Evolutionary conservation across 345 rosid genomes (phyloP), one percentile per base, ranked within the genome.

Genomic region (Clarkia xantiana): DNA sequence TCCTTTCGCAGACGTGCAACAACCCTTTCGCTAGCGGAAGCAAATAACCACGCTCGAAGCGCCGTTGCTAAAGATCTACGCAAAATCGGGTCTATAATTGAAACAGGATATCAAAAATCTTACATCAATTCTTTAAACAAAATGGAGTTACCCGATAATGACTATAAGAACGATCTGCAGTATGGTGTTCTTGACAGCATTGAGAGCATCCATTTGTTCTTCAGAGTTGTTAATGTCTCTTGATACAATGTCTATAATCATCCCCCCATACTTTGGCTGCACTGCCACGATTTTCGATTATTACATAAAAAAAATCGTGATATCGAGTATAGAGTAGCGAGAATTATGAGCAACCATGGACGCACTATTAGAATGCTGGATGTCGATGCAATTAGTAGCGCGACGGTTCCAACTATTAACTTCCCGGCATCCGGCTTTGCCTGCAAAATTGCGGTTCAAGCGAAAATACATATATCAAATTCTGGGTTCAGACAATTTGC

Each of bases 341-440:
- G 53, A 36, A 20, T 17, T 12, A 22, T 11, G 29, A 51, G 1
- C 11, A 39, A 18, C 9, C 7, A 73, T n/a, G n/a, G n/a, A n/a
- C 80, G 22, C 68, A 85, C 89, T 48, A 86, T 76, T 5, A 86
- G 73, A 62, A 86, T 62, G 68, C 73, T 76, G 42, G 95, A 67
- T 39, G 82, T 80, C 16, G 93, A 82, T 61, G 78, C 84, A 47
- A 80, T 68, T 67, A 86, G 62, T 51, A 86, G 68, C 6, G 95
- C 93, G 56, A 80, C 39, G 53, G 95, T 86, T 50, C 79, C 95
- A 40, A 82, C 50, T 47, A 64, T 64, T 29, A 86, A 72, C 69
- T 80, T 76, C 46, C 82, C 88, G 7, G 95, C 79, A 69, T 86
- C 95, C 0, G 84, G 79, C 45, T 75, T 86, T 57, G 93, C 95